These are phyloP conservation scores for Begonia fuchsioides DNA, from an alignment of 306 rosid genomes.

Conservation along the genomic window DNA sequence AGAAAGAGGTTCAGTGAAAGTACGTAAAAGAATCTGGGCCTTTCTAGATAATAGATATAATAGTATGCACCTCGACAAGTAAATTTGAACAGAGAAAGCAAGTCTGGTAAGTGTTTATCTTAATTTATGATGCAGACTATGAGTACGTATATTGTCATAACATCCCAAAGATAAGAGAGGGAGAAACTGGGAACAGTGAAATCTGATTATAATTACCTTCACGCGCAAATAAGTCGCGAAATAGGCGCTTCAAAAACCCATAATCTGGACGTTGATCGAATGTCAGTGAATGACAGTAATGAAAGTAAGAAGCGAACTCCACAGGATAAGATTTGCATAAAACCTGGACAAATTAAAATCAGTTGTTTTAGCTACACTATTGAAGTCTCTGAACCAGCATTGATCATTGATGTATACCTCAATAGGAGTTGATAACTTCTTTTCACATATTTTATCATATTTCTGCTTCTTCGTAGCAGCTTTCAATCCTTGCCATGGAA, in stretches of 20 bases:
- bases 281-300: constrained; percentile 51
- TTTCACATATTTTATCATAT: constrained; percentile 92
- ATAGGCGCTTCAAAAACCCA: constrained; percentile 51
- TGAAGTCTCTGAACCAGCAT: not conserved
- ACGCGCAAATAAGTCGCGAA: constrained; percentile 39
- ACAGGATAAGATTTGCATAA: constrained; percentile 49
- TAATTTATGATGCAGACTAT: too few species aligned
- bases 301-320: constrained; percentile 62
- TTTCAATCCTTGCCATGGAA: constrained; percentile 99
- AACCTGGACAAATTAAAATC: constrained; percentile 19
- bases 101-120: too few species aligned
- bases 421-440: constrained; percentile 91
- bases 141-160: too few species aligned
- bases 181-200: too few species aligned
- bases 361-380: not conserved
- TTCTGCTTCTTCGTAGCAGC: constrained; percentile 97
- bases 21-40: too few species aligned
- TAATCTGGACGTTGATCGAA: constrained; percentile 73
- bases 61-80: too few species aligned
- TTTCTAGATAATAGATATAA: too few species aligned
- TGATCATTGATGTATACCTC: constrained; percentile 34
- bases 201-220: constrained; percentile 28
- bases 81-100: too few species aligned
- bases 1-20: too few species aligned
- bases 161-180: too few species aligned